Percentiles rank a stretch among this genome's conserved stretches.
Evolutionary conservation across 73 alveolate species (phyloP).

Genomic region (Vitrella brassicaformis): DNA sequence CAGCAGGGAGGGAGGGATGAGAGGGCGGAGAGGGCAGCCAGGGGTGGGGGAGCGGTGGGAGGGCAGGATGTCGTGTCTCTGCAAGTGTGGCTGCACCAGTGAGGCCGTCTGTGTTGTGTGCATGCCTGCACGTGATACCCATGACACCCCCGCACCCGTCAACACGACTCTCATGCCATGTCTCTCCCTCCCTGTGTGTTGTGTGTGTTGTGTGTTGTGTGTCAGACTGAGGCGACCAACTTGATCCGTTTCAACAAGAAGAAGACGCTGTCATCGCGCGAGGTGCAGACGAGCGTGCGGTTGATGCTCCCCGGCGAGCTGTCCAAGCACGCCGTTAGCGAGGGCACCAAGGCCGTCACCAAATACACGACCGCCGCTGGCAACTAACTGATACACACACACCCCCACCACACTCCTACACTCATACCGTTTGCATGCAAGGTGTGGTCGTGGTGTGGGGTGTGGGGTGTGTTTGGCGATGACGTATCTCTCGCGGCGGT

Average conservation of each 20-base stretch:
- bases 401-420: too few species aligned
- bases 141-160: conserved; percentile 7
- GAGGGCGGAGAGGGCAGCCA: too few species aligned
- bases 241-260: conserved; percentile 30
- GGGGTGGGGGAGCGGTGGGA: neutral
- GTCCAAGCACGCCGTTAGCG: conserved; percentile 46
- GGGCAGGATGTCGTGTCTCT: neutral
- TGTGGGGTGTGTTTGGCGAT: too few species aligned
- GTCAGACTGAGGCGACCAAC: conserved; percentile 22
- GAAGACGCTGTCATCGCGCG: conserved; percentile 39
- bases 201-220: too few species aligned
- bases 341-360: conserved; percentile 43
- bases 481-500: too few species aligned
- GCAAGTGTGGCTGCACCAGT: neutral
- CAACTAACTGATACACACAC: too few species aligned
- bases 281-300: conserved; percentile 43
- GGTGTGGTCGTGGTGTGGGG: too few species aligned
- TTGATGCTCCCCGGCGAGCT: conserved; percentile 47
- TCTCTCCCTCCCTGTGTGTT: too few species aligned
- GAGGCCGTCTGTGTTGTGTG: neutral
- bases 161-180: conserved; percentile 5
- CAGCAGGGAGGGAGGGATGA: too few species aligned
- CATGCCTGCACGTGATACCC: neutral
- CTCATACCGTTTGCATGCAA: too few species aligned
- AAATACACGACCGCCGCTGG: neutral